Evolutionary conservation across 306 rosid genomes (phyloP), one percentile per base, ranked within the genome.

Genomic region (Ochetophila trinervis): DNA sequence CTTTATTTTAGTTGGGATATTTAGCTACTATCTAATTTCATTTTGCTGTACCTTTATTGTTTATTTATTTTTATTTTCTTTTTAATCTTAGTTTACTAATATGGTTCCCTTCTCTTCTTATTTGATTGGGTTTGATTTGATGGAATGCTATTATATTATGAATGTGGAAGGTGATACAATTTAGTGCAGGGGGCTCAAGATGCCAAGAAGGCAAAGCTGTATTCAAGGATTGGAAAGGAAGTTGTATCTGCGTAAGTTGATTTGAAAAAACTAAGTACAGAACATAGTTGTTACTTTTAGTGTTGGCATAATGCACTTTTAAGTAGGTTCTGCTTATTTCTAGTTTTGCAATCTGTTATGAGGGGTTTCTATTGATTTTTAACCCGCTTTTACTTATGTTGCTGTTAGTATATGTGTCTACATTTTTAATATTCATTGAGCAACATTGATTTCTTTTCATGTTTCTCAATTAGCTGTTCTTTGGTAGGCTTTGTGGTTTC

Each of bases 191-290:
- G 78, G 21, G 79, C 81, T 63, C 86, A 87, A 70, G 79, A 88
- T 82, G 88, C 87, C 30, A 91, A 86, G 86, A 91, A 86, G 79
- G 77, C 82, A 62, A 93, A 93, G 82, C 86, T 93, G 18, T 89
- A 79, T 69, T 72, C 87, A 14, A 84, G 85, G 83, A 87, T 89
- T 12, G 98, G 96, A 57, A 93, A 93, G 87, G 93, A 93, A 62
- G 95, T 87, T 55, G 89, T 93, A 53, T 89, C 95, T 53, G 95
- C 98, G 95, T 92, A 84, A 77, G 96, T 84, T 59, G 67, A 40
- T 73, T 65, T 56, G 4, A 3, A 13, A 4, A 8, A 8, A 40
- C 6, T 16, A 67, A 23, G 22, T 35, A 10, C 23, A 27, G 34
- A 22, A 52, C 60, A 20, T 51, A 15, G 1, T 15, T 63, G 18